A percentile compares a stretch with the other conserved stretches of the same genome.
Evolutionary conservation across 148 eudicot genomes (phyloP).

Genomic region (Silene latifolia): DNA sequence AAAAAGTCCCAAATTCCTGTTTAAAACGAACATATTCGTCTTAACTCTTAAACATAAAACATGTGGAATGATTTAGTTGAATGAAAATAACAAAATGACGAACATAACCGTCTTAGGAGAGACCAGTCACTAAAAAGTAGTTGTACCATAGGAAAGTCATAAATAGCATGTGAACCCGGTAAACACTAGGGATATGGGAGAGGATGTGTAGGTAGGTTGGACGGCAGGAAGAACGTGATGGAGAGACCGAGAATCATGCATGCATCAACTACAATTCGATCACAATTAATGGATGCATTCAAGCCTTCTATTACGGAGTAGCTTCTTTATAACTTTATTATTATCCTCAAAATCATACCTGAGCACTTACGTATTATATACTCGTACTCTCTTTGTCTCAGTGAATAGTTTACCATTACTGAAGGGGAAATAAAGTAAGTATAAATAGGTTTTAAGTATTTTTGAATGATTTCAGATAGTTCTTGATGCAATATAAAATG

Average conservation of each 20-base stretch:
- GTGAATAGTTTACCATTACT: too few relatives aligned
- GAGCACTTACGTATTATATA: not conserved
- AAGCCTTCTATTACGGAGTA: not conserved
- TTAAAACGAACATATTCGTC: too few relatives aligned
- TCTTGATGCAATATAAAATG: too few relatives aligned
- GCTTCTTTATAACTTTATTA: not conserved
- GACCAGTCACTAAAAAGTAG: not conserved
- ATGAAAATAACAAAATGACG: too few relatives aligned
- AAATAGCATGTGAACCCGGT: not conserved
- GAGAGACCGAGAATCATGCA: slow-evolving; percentile 3
- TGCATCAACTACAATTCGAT: not conserved
- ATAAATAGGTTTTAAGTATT: too few relatives aligned
- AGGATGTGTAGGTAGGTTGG: not conserved
- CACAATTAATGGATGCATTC: not conserved
- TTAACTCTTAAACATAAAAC: too few relatives aligned
- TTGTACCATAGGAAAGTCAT: not conserved
- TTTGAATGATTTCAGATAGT: too few relatives aligned
- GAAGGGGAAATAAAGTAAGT: too few relatives aligned
- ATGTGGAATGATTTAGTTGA: too few relatives aligned
- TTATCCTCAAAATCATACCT: not conserved
- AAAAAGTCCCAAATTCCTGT: too few relatives aligned
- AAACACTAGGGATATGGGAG: not conserved
- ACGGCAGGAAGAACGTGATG: slow-evolving; percentile 4
- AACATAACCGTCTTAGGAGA: too few relatives aligned
- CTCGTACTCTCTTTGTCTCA: too few relatives aligned